Evolutionary conservation across 2,329 filamentous ascomycete genomes (phyloP).

Genomic region (Zasmidium angulare): DNA sequence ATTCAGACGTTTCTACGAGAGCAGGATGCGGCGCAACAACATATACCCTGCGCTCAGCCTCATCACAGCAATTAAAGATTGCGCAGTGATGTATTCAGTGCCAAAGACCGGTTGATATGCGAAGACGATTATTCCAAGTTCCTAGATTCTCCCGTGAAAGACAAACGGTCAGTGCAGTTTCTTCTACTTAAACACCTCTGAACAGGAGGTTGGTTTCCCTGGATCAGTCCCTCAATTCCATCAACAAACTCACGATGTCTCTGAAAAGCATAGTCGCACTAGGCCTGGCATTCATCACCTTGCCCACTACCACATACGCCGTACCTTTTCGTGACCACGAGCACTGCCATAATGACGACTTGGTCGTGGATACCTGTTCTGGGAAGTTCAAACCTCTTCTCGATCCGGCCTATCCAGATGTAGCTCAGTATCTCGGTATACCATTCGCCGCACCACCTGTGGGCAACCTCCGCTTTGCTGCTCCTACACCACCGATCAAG

Average conservation of each 20-base stretch:
- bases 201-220: too few relatives aligned
- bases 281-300: not conserved
- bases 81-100: too few relatives aligned
- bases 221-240: too few relatives aligned
- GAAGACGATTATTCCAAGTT: too few relatives aligned
- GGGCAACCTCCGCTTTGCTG: not conserved
- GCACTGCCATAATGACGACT: not conserved
- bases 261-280: not conserved
- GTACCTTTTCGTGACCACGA: not conserved
- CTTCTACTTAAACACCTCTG: too few relatives aligned
- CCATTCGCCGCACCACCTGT: conserved; percentile 5
- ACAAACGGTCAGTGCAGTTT: too few relatives aligned
- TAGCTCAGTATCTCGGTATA: conserved; percentile 2
- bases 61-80: too few relatives aligned
- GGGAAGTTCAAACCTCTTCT: not conserved
- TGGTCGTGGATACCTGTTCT: not conserved
- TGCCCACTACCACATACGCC: not conserved
- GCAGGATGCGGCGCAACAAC: too few relatives aligned
- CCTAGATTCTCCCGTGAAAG: too few relatives aligned
- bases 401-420: not conserved
- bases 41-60: too few relatives aligned
- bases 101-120: too few relatives aligned
- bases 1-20: too few relatives aligned
- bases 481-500: not conserved
- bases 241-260: not conserved